Evolutionary conservation across 2,329 filamentous ascomycete species (phyloP).

Genomic region (Penicillium sp.): DNA sequence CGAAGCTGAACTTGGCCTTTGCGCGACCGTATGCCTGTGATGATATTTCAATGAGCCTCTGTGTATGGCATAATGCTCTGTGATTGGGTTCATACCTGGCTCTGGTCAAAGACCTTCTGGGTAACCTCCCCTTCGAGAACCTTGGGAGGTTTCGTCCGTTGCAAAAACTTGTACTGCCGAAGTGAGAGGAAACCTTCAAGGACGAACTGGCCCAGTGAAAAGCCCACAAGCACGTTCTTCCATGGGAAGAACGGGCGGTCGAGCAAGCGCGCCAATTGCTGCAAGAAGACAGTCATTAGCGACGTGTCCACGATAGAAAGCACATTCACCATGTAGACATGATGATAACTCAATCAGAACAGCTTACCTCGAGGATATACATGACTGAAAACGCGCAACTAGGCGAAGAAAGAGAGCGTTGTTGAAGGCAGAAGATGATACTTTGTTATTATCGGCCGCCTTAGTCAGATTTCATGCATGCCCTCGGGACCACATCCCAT

Average conservation of each 20-base stretch:
- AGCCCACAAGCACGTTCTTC: slow-evolving; percentile 94
- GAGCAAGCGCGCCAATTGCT: slow-evolving; percentile 76
- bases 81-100: slow-evolving; percentile 57
- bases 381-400: slow-evolving; percentile 24
- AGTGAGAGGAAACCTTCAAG: slow-evolving; percentile 86
- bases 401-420: slow-evolving; percentile 13
- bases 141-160: slow-evolving; percentile 75
- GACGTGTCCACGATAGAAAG: slow-evolving; percentile 16
- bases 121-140: slow-evolving; percentile 86
- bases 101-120: slow-evolving; percentile 89
- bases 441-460: slow-evolving; percentile 22
- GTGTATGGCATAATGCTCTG: neutral
- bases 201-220: slow-evolving; percentile 85
- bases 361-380: slow-evolving; percentile 38
- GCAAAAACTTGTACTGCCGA: slow-evolving; percentile 84
- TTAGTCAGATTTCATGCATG: slow-evolving; percentile 23
- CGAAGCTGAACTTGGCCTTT: slow-evolving; percentile 84
- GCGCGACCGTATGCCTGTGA: slow-evolving; percentile 81
- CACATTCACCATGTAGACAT: slow-evolving; percentile 4
- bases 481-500: neutral
- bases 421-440: slow-evolving; percentile 17
- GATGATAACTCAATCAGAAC: neutral
- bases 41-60: slow-evolving; percentile 1
- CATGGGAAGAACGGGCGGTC: slow-evolving; percentile 93
- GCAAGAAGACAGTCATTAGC: slow-evolving; percentile 6